These are phyloP conservation scores for Penicillium waksmanii DNA, from an alignment of 495 filamentous ascomycete genomes.

Conservation along the genomic window DNA sequence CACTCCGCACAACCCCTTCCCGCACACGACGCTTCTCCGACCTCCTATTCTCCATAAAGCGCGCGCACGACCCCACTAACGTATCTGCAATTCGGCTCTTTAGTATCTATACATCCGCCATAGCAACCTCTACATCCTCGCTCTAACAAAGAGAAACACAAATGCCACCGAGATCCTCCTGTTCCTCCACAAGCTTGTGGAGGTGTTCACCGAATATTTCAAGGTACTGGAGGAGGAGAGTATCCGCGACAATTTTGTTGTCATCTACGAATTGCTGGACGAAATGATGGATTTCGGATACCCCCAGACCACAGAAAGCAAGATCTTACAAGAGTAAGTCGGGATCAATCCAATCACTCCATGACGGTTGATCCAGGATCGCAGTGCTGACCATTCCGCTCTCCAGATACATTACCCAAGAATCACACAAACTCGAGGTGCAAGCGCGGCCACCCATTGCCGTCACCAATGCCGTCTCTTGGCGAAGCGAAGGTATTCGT, in stretches of 20 bases:
- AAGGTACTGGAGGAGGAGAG: conserved; percentile 99
- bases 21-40: not conserved
- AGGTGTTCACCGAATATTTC: conserved; percentile 99
- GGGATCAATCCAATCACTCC: not conserved
- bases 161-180: conserved; percentile 98
- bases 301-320: conserved; percentile 97
- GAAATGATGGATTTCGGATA: conserved; percentile 99
- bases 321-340: conserved; percentile 91
- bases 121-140: conserved; percentile 98
- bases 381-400: not conserved
- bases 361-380: not conserved
- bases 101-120: conserved; percentile 99
- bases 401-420: conserved; percentile 91
- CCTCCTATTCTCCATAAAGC: not conserved
- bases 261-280: conserved; percentile 98
- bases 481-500: conserved; percentile 96
- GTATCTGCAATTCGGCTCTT: conserved; percentile 8
- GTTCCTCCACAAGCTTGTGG: conserved; percentile 97
- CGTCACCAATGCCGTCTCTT: conserved; percentile 97
- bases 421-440: conserved; percentile 97
- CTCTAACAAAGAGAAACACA: conserved; percentile 96
- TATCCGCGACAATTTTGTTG: conserved; percentile 98
- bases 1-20: not conserved
- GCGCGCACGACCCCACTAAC: conserved; percentile 15
- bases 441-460: conserved; percentile 99